Base-by-base conservation (phyloP, 2,329 filamentous ascomycete genomes). In the Fusarium hainanense region DNA sequence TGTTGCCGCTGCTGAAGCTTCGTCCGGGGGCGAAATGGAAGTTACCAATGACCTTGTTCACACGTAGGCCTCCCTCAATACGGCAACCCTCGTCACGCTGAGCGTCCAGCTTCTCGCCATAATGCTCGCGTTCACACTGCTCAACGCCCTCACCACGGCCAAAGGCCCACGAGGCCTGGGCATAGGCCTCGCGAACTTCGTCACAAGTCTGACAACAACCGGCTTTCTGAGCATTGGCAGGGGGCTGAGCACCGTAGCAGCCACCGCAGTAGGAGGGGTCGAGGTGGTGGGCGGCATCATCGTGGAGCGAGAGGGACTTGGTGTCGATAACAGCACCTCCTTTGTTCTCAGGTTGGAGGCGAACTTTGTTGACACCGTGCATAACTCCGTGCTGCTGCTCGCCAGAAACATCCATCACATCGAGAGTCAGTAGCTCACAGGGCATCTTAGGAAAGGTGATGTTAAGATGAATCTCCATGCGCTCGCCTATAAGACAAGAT, bases 401-500 rank as follows among this genome's bases (percentile, higher is more conserved):
- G 69, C 96, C 96, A 23, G 94, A 97, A 27, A 98, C 95, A 82
- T 99, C 96, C 96, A 99, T 99, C 59, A 99, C 95, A 79, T 99
- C 96, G 75, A 99, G 90, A 14, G 96, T 98, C 71, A 98, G 85
- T 54, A 99, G 89, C 81, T 98, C 95, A 83, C 96, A 99, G 12
- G 96, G 96, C 73, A 99, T 88, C 68, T 90, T 90, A 12, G 96
- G 96, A 79, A 99, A 99, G 48, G 93, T 96, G 64, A 99, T 90
- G 84, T 99, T 99, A 81, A 99, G 88, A 80, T 97, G 94, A 71
- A 99, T 99, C 80, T 98, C 96, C 95, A 99, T 98, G 81, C 95
- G 93, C 85, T 99, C 94, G 80, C 93, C 92, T 93, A 73, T 58
- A 51, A 47, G 43, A 10, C 34, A 50, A 23, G 40, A 23, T 23